Conservation (phyloP, 139 green algal species). For the Raphidocelis subcapitata region DNA sequence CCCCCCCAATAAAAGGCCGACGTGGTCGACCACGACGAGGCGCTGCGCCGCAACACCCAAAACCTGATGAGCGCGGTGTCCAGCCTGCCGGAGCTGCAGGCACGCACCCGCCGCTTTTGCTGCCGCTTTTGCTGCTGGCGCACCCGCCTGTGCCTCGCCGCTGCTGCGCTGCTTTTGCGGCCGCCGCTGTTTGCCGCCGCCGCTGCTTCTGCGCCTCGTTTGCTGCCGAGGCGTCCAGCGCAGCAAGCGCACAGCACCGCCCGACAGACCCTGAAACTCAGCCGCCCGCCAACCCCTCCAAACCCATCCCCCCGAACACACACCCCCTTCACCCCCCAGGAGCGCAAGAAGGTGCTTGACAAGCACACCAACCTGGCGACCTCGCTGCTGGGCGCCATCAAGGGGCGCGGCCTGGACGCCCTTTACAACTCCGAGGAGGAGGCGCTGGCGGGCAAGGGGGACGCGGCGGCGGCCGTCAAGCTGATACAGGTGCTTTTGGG, state of each 20-base stretch:
- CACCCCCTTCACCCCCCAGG: conserved; percentile 30
- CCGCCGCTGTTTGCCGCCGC: too few relatives aligned
- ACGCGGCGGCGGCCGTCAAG: conserved; percentile 56
- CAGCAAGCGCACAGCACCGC: too few relatives aligned
- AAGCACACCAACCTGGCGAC: conserved; percentile 99
- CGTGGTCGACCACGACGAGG: conserved; percentile 55
- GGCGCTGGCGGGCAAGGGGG: conserved; percentile 76
- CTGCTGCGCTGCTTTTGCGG: too few relatives aligned
- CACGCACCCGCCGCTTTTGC: too few relatives aligned
- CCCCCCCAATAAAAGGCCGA: too few relatives aligned
- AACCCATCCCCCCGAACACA: neutral
- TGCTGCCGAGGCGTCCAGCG: too few relatives aligned
- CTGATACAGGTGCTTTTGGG: conserved; percentile 40
- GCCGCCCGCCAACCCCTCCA: too few relatives aligned
- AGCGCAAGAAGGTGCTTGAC: conserved; percentile 90
- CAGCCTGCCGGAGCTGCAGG: conserved; percentile 70
- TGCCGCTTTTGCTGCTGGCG: too few relatives aligned
- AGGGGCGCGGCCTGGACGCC: conserved; percentile 78
- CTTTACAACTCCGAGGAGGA: conserved; percentile 88
- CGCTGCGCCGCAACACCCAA: conserved; percentile 65
- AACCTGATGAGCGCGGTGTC: conserved; percentile 83
- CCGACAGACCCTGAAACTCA: too few relatives aligned
- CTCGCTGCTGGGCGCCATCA: conserved; percentile 87
- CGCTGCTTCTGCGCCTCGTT: too few relatives aligned
- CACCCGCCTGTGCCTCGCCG: too few relatives aligned